A percentile compares a stretch with the other conserved stretches of the same genome.
Evolutionary conservation across 2,329 filamentous ascomycete genomes (phyloP).

Genomic region (Venturiaceae sp.): DNA sequence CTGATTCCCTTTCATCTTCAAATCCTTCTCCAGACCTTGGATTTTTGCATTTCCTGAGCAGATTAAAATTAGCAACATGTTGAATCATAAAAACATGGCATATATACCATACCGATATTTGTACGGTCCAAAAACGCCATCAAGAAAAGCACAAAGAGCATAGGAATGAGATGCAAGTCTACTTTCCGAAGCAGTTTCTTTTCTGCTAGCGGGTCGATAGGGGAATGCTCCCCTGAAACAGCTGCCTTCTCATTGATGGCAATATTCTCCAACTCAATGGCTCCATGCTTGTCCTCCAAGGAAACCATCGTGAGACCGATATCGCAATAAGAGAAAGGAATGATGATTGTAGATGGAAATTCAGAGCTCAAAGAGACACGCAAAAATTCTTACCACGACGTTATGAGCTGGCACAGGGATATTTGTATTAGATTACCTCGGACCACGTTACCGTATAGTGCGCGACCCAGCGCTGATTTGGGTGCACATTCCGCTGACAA

Average conservation of each 20-base stretch:
- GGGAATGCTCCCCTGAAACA: background rate
- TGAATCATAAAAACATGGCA: background rate
- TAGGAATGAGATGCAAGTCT: constrained; percentile 38
- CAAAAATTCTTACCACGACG: background rate
- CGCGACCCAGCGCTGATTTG: background rate
- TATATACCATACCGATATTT: constrained; percentile 20
- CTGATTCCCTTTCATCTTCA: constrained; percentile 24
- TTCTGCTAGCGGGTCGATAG: constrained; percentile 21
- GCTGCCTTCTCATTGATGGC: background rate
- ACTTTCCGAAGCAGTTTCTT: constrained; percentile 38
- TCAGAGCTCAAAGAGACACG: background rate
- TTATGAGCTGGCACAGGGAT: background rate
- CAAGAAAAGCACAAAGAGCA: constrained; percentile 35
- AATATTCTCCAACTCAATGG: background rate
- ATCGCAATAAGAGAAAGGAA: background rate
- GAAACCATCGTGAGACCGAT: background rate
- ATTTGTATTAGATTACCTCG: background rate
- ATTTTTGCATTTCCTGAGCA: constrained; percentile 28
- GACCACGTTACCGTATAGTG: background rate
- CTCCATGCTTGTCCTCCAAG: background rate
- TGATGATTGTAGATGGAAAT: too few species aligned
- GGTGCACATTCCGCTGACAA: background rate
- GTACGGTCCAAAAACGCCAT: constrained; percentile 36
- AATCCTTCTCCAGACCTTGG: constrained; percentile 26
- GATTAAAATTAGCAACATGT: constrained; percentile 3